These are phyloP conservation scores for Centella asiatica DNA, from an alignment of 129 eudicot genomes.

Conservation along the genomic window DNA sequence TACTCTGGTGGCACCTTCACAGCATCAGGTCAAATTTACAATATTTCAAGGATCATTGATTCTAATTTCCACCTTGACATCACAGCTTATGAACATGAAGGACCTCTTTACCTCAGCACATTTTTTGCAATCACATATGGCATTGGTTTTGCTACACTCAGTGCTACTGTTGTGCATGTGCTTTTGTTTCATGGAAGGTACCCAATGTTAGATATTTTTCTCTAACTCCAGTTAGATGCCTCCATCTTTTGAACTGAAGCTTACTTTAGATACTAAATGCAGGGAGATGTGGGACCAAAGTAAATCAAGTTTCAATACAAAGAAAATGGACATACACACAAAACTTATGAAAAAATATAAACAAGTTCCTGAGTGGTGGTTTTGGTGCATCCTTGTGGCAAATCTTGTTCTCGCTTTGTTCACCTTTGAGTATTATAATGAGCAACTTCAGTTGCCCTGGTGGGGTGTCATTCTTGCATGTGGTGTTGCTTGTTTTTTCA, in stretches of 20 bases:
- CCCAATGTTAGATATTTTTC: too few species aligned
- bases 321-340: constrained; percentile 83
- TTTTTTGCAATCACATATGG: constrained; percentile 97
- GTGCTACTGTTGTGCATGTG: constrained; percentile 80
- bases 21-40: constrained; percentile 53
- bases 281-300: constrained; percentile 97
- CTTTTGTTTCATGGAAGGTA: constrained; percentile 93
- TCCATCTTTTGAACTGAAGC: too few species aligned
- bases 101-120: constrained; percentile 81
- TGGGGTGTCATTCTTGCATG: constrained; percentile 98
- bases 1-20: constrained; percentile 65
- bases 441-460: constrained; percentile 97
- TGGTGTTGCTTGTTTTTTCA: constrained; percentile 74
- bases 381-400: constrained; percentile 74
- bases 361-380: constrained; percentile 99
- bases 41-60: constrained; percentile 70
- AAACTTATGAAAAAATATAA: constrained; percentile 73
- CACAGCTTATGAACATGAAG: constrained; percentile 61
- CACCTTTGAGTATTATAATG: constrained; percentile 89
- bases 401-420: constrained; percentile 68
- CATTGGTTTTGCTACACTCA: constrained; percentile 85
- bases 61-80: constrained; percentile 62
- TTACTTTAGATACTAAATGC: constrained; percentile 2
- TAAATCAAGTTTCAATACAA: constrained; percentile 68
- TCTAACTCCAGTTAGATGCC: too few species aligned